phyloP scores from a whole-genome alignment of 306 rosid genomes.

The Glycyrrhiza uralensis region DNA sequence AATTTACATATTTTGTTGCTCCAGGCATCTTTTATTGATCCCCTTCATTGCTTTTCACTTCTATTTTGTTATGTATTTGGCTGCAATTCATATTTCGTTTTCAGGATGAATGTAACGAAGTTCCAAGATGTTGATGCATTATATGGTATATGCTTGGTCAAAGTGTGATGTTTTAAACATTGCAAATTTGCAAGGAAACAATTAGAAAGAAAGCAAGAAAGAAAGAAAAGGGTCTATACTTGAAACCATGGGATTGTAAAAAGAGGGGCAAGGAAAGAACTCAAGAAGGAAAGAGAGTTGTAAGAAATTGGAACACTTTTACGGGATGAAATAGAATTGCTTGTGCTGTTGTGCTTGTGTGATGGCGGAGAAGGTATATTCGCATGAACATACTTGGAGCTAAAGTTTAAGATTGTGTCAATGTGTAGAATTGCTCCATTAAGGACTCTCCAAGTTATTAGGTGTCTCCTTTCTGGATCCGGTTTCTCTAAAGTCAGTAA shows the following conservation, averaged over 20 bases:
- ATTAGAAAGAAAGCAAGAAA: not conserved
- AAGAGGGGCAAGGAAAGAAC: not conserved
- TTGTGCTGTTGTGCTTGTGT: not conserved
- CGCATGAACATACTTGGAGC: not conserved
- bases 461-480: not conserved
- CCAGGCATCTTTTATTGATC: not conserved
- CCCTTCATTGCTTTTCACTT: constrained; percentile 12
- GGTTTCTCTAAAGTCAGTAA: too few relatives aligned
- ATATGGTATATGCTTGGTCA: not conserved
- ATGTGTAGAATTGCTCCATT: not conserved
- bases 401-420: constrained; percentile 1
- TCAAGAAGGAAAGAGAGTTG: not conserved
- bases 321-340: constrained; percentile 16
- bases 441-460: not conserved
- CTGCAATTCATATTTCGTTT: not conserved
- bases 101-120: not conserved
- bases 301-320: constrained; percentile 1
- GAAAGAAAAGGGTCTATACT: not conserved
- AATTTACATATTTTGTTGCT: constrained; percentile 13
- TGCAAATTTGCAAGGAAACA: not conserved
- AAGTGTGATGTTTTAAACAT: constrained; percentile 7
- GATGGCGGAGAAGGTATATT: constrained; percentile 10
- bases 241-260: constrained; percentile 1
- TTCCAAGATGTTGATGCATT: not conserved
- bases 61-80: not conserved